Evolutionary conservation across 495 filamentous ascomycete genomes (phyloP).

Genomic region (Annulohypoxylon nitens): DNA sequence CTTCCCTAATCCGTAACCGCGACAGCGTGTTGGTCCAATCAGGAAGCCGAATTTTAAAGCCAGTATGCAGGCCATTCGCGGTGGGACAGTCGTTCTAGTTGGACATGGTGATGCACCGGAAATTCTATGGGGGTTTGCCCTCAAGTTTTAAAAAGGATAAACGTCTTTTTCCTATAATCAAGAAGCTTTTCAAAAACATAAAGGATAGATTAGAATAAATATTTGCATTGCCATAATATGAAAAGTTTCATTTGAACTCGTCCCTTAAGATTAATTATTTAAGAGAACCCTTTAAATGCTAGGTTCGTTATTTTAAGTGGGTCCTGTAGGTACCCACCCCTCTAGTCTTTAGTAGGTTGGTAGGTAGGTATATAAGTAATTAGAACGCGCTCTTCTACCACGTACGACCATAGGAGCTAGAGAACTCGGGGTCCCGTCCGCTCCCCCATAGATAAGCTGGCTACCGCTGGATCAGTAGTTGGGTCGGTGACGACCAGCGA

Average conservation of each 20-base stretch:
- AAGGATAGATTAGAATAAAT: background rate
- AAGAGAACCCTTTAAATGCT: background rate
- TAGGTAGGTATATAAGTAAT: background rate
- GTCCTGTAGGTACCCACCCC: background rate
- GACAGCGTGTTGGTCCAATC: background rate
- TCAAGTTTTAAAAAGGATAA: too few relatives aligned
- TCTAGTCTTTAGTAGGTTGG: too few relatives aligned
- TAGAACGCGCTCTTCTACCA: background rate
- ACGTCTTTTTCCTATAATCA: too few relatives aligned
- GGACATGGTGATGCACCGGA: too few relatives aligned
- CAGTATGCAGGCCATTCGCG: background rate
- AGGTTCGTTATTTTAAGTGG: background rate
- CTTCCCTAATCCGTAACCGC: background rate
- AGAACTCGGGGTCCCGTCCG: conserved; percentile 65
- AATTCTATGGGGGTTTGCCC: too few relatives aligned
- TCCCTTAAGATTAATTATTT: background rate
- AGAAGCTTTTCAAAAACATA: background rate
- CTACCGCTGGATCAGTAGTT: background rate
- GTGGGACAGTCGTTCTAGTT: too few relatives aligned
- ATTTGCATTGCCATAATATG: background rate
- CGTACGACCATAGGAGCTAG: conserved; percentile 62
- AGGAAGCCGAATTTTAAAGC: background rate
- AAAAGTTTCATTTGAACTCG: background rate
- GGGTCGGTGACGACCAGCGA: conserved; percentile 63
- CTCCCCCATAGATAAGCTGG: conserved; percentile 49